Evolutionary conservation across 2,329 filamentous ascomycete species (phyloP).

Genomic region (Pseudonectria foliicola): DNA sequence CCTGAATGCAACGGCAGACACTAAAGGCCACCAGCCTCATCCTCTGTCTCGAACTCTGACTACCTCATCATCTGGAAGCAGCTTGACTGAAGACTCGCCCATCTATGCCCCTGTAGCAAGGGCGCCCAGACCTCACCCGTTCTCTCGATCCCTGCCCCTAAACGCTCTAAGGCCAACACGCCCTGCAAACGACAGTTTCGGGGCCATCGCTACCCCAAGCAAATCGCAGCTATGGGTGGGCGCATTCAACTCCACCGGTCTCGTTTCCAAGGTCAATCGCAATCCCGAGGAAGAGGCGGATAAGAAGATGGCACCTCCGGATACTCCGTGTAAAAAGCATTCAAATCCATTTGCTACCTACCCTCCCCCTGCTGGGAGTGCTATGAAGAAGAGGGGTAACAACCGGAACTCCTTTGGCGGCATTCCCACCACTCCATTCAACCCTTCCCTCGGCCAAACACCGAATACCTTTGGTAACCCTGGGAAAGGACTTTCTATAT

Average conservation of each 20-base stretch:
- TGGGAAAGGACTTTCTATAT: conserved; percentile 59
- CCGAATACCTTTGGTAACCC: conserved; percentile 46
- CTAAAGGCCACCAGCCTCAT: conserved; percentile 54
- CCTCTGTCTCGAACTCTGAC: conserved; percentile 82
- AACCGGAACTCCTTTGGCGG: conserved; percentile 62
- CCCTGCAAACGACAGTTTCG: conserved; percentile 22
- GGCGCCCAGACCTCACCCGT: conserved; percentile 24
- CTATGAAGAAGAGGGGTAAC: conserved; percentile 56
- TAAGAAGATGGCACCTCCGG: conserved; percentile 68
- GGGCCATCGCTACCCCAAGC: conserved; percentile 39
- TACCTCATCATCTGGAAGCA: conserved; percentile 78
- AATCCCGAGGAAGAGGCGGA: conserved; percentile 61
- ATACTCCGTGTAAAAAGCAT: conserved; percentile 92
- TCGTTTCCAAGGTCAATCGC: conserved; percentile 91
- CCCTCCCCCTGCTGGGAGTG: conserved; percentile 51
- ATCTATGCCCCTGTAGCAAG: conserved; percentile 24
- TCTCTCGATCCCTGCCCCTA: conserved; percentile 33
- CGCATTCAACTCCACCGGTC: conserved; percentile 87
- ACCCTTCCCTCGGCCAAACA: conserved; percentile 43
- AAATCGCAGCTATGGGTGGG: conserved; percentile 56
- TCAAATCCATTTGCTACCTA: conserved; percentile 61
- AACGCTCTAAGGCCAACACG: conserved; percentile 31
- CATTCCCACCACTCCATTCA: conserved; percentile 75
- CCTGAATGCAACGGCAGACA: conserved; percentile 29
- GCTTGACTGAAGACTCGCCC: conserved; percentile 60